Percentiles rank a stretch among this genome's conserved stretches.
These are phyloP conservation scores for Ogataea methanolica DNA, from an alignment of 805 yeast species.

Conservation along the genomic window DNA sequence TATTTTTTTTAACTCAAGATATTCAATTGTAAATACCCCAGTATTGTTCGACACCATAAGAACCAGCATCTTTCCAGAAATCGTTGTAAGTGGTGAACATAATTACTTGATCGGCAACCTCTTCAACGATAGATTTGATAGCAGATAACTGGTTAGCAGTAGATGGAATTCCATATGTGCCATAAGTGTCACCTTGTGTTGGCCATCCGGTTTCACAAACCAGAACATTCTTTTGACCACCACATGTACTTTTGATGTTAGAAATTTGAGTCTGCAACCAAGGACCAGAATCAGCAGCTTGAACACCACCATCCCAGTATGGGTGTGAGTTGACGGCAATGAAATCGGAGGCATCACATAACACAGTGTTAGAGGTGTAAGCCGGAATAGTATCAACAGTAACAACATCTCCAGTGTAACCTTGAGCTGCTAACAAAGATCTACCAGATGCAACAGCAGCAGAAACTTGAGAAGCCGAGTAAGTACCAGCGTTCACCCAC, in stretches of 20 bases:
- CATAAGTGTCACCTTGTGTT: conserved; percentile 50
- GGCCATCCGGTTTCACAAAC: conserved; percentile 74
- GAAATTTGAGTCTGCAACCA: conserved; percentile 47
- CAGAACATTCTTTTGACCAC: conserved; percentile 42
- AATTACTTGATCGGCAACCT: conserved; percentile 45
- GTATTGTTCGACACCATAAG: conserved; percentile 54
- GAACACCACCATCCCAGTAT: conserved; percentile 53
- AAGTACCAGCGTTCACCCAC: conserved; percentile 49
- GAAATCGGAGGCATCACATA: conserved; percentile 57
- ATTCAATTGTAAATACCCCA: conserved; percentile 44
- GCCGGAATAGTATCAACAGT: conserved; percentile 65
- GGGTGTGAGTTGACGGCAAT: conserved; percentile 67
- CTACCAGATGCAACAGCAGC: conserved; percentile 45
- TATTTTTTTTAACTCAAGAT: too few species aligned
- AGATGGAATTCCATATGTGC: conserved; percentile 50
- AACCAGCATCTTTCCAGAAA: conserved; percentile 55
- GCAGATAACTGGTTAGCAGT: conserved; percentile 47
- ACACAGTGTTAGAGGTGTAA: conserved; percentile 43
- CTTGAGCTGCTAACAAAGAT: conserved; percentile 38
- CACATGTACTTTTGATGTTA: conserved; percentile 41
- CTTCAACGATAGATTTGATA: conserved; percentile 41
- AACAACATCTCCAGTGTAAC: conserved; percentile 53
- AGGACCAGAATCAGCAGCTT: conserved; percentile 48
- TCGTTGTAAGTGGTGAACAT: conserved; percentile 62
- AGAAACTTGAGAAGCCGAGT: conserved; percentile 41